These are phyloP conservation scores for Fusarium ambrosium DNA, from an alignment of 2,329 filamentous ascomycete species.

Conservation along the genomic window DNA sequence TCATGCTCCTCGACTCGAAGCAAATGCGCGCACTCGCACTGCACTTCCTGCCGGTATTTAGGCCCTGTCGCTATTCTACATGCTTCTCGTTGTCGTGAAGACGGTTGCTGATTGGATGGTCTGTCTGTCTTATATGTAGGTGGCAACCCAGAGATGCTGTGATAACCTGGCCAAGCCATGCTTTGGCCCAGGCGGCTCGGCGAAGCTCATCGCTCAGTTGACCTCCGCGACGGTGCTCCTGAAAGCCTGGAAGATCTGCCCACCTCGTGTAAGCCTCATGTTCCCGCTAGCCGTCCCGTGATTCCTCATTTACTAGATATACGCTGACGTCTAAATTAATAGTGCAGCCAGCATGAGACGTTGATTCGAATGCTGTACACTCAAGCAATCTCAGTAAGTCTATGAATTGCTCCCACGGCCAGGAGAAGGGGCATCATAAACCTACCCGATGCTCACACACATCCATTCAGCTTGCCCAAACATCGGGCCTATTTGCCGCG, in stretches of 20 bases:
- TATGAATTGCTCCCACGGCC: neutral
- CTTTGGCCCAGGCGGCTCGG: neutral
- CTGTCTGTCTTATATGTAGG: neutral
- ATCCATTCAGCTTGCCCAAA: neutral
- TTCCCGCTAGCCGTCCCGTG: neutral
- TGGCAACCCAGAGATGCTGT: neutral
- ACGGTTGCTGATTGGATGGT: neutral
- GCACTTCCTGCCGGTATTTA: neutral
- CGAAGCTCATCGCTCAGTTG: neutral
- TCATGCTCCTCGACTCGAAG: neutral
- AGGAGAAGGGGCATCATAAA: neutral
- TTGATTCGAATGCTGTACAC: neutral
- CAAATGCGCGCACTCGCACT: neutral
- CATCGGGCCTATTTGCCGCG: neutral
- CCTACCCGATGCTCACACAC: neutral
- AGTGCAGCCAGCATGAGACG: neutral
- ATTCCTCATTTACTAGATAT: neutral
- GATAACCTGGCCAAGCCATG: neutral
- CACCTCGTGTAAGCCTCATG: neutral
- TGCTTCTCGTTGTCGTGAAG: neutral
- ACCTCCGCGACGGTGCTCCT: neutral
- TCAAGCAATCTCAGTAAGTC: neutral
- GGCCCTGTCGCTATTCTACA: neutral
- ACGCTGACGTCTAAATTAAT: neutral
- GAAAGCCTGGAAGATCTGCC: neutral